phyloP scores from a whole-genome alignment of 129 eudicot genomes.

The Saussurea involucrata region DNA sequence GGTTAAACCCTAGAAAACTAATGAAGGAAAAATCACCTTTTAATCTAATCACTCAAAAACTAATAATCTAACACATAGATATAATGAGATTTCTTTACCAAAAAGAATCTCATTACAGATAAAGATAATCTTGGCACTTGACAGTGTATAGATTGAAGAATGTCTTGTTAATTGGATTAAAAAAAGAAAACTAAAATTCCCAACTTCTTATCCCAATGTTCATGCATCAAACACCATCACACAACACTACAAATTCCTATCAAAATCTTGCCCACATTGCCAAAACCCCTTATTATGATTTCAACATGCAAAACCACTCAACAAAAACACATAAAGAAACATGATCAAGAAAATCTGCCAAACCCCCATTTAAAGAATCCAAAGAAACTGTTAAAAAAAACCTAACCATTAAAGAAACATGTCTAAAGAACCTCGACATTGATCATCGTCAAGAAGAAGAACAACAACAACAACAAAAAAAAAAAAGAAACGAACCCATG shows the following conservation, averaged over 20 bases:
- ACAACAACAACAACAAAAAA: constrained; percentile 12
- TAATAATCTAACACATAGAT: not conserved
- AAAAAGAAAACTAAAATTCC: constrained; percentile 16
- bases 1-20: constrained; percentile 12
- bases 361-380: constrained; percentile 3
- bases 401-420: constrained; percentile 1
- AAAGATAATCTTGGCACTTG: not conserved
- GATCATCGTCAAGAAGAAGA: constrained; percentile 8
- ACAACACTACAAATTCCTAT: not conserved
- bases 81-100: not conserved
- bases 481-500: constrained; percentile 12
- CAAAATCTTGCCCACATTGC: constrained; percentile 28
- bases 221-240: constrained; percentile 12
- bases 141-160: not conserved
- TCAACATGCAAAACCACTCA: constrained; percentile 24
- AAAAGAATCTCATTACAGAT: not conserved
- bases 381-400: not conserved
- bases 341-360: constrained; percentile 15
- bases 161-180: not conserved
- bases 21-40: not conserved
- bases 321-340: constrained; percentile 2
- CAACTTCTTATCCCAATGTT: constrained; percentile 9
- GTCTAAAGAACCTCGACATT: constrained; percentile 27
- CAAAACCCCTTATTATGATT: constrained; percentile 16
- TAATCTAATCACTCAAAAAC: constrained; percentile 2